Evolutionary conservation across 148 eudicot species (phyloP).

Genomic region (Diospyros kaki): DNA sequence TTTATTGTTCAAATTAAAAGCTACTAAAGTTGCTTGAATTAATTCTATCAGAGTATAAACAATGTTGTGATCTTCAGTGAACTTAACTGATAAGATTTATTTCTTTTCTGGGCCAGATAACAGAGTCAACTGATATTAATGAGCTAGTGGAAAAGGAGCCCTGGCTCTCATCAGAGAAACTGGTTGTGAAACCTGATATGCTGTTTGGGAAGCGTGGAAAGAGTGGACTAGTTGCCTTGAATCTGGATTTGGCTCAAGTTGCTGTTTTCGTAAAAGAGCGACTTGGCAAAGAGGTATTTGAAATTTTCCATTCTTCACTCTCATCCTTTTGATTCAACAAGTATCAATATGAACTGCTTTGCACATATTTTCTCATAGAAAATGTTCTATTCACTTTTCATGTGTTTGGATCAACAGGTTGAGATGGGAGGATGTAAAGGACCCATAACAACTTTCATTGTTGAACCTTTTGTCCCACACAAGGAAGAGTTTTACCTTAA

Average conservation of each 20-base stretch:
- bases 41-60: not conserved
- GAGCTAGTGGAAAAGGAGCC: slow-evolving; percentile 63
- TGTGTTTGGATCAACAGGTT: slow-evolving; percentile 38
- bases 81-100: slow-evolving; percentile 2
- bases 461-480: slow-evolving; percentile 95
- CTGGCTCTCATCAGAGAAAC: slow-evolving; percentile 79
- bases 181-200: slow-evolving; percentile 44
- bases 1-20: not conserved
- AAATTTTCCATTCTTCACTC: slow-evolving; percentile 3
- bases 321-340: not conserved
- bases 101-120: slow-evolving; percentile 39
- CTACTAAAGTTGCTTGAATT: not conserved
- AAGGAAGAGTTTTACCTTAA: slow-evolving; percentile 91
- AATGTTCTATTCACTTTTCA: not conserved
- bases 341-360: not conserved
- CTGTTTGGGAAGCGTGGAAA: slow-evolving; percentile 52
- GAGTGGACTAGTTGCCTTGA: slow-evolving; percentile 17
- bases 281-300: slow-evolving; percentile 19
- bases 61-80: not conserved
- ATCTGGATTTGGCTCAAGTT: slow-evolving; percentile 13
- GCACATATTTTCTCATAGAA: not conserved
- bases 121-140: slow-evolving; percentile 67
- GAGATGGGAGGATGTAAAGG: slow-evolving; percentile 99
- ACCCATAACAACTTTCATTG: slow-evolving; percentile 92
- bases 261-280: slow-evolving; percentile 16